These are phyloP conservation scores for Claviceps africana DNA, from an alignment of 2,329 filamentous ascomycete species.

Conservation along the genomic window DNA sequence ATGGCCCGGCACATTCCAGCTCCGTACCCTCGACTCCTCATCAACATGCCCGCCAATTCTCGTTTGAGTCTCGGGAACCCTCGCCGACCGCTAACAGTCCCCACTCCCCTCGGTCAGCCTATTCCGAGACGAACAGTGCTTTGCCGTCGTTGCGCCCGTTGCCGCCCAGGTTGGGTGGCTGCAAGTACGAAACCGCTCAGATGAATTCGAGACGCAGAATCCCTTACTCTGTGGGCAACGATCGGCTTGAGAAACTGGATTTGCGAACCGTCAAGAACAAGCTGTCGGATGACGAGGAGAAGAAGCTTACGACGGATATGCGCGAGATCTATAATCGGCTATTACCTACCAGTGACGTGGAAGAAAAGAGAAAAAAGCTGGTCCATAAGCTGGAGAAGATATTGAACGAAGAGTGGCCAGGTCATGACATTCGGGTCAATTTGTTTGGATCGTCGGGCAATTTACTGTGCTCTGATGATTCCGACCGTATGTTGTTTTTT, in stretches of 20 bases:
- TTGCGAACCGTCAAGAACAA: constrained; percentile 58
- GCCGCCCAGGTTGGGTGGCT: constrained; percentile 46
- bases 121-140: constrained; percentile 72
- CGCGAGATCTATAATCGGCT: constrained; percentile 71
- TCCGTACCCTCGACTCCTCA: constrained; percentile 90
- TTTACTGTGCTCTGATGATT: constrained; percentile 84
- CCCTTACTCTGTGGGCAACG: constrained; percentile 78
- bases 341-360: constrained; percentile 67
- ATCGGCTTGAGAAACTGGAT: constrained; percentile 59
- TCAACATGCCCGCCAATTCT: constrained; percentile 72
- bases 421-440: constrained; percentile 75
- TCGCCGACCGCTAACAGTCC: constrained; percentile 65
- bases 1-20: constrained; percentile 48
- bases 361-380: constrained; percentile 59
- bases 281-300: constrained; percentile 58
- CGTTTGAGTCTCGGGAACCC: constrained; percentile 61
- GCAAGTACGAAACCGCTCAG: constrained; percentile 79
- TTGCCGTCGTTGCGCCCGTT: constrained; percentile 54
- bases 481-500: constrained; percentile 68
- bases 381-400: constrained; percentile 79
- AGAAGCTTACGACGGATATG: constrained; percentile 68
- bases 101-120: constrained; percentile 79
- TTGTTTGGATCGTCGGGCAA: constrained; percentile 98
- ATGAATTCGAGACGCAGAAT: constrained; percentile 73
- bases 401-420: constrained; percentile 84